Base-by-base conservation (phyloP, 2,329 filamentous ascomycete species). In the Xylariales sp. region DNA sequence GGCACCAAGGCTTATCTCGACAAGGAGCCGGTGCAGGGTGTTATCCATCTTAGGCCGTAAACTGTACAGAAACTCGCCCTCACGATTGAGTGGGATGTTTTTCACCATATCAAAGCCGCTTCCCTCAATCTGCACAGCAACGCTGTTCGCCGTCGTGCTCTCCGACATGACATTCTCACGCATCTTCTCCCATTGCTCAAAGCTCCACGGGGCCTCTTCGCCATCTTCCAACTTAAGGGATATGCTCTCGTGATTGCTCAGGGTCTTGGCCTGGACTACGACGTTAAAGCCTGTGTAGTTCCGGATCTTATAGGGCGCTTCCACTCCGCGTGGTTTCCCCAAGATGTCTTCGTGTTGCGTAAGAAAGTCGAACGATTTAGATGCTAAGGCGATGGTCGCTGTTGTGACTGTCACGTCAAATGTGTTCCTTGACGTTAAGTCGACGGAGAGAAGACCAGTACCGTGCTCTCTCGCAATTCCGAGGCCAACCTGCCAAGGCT, bases 231-330 rank as follows among this genome's bases (percentile, higher is more conserved):
- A 84, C 69, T 91, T 94, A 1, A 92, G 88, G 5, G 90, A 90
- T 66, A 93, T 89, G 49, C 90, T 87, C 62, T 91, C 90, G 62
- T 69, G 49, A 28, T 87, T 88, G 41, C 82, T 85, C 8, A 86
- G 81, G 60, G 89, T 89, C 80, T 93, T 93, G 50, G 93, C 91
- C 85, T 94, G 94, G 1, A 99, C 87, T 62, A 92, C 87, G 30
- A 97, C 87, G 64, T 94, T 91, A 74, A 98, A 99, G 0, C 96
- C 96, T 1, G 96, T 98, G 79, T 98, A 94, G 76, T 99, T 99
- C 59, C 94, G 90, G 73, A 99, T 93, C 59, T 93, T 88, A 78
- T 98, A 99, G 0, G 96, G 96, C 1, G 95, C 92, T 80, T 99
- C 96, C 3, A 91, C 91, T 7, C 94, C 93, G 67, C 96, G 89